Evolutionary conservation across 768 basidiomycete species (phyloP).

Genomic region (Lactarius akahatsu): DNA sequence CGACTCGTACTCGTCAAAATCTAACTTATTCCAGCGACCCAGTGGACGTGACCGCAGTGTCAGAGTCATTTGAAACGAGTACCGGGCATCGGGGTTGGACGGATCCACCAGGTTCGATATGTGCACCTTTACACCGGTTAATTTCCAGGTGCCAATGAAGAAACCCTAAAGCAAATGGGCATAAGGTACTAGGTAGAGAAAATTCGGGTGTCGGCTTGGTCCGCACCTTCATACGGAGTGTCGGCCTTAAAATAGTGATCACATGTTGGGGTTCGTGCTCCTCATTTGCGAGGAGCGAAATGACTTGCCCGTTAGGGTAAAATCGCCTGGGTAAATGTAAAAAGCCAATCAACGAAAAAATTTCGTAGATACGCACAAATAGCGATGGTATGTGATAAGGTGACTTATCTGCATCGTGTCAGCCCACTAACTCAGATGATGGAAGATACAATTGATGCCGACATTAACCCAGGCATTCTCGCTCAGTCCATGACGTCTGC

Average conservation of each 20-base stretch:
- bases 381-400: conserved; percentile 90
- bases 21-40: conserved; percentile 85
- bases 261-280: conserved; percentile 66
- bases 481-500: conserved; percentile 69
- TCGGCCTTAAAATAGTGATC: conserved; percentile 73
- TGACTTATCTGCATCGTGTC: conserved; percentile 61
- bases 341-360: background rate
- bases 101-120: conserved; percentile 64
- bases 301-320: conserved; percentile 80
- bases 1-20: conserved; percentile 70
- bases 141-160: conserved; percentile 67
- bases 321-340: conserved; percentile 59
- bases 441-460: conserved; percentile 34
- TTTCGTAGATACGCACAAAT: conserved; percentile 56
- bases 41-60: conserved; percentile 69
- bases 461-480: conserved; percentile 90
- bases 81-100: conserved; percentile 42
- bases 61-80: conserved; percentile 74
- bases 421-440: conserved; percentile 5
- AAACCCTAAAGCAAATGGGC: conserved; percentile 51
- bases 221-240: conserved; percentile 72
- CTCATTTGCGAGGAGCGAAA: conserved; percentile 83
- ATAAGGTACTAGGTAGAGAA: background rate
- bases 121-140: conserved; percentile 59
- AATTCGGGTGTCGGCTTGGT: background rate